phyloP scores from a whole-genome alignment of 1,284 basidiomycete species.

The Mixia osmundae region DNA sequence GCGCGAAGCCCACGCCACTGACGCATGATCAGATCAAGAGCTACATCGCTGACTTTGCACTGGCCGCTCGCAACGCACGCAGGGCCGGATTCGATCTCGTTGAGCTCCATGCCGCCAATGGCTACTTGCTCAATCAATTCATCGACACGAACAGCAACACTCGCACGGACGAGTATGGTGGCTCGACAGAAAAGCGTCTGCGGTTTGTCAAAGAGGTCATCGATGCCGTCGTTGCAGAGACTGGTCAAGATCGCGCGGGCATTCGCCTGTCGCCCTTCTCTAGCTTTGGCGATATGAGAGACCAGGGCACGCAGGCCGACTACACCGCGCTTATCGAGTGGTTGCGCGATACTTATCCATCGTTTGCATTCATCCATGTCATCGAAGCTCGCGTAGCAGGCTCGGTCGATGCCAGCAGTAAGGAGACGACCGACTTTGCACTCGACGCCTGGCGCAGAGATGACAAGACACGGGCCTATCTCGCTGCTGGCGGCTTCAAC shows the following conservation, averaged over 20 bases:
- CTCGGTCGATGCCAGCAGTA: constrained; percentile 6
- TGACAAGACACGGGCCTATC: constrained; percentile 20
- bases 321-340: constrained; percentile 14
- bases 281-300: constrained; percentile 11
- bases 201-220: constrained; percentile 32
- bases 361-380: constrained; percentile 35
- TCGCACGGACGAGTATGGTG: constrained; percentile 37
- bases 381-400: constrained; percentile 8
- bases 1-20: constrained; percentile 14
- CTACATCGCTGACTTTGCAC: constrained; percentile 28
- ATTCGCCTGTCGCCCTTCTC: constrained; percentile 23
- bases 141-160: constrained; percentile 31
- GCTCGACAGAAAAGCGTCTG: constrained; percentile 31
- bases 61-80: constrained; percentile 30
- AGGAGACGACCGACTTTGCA: constrained; percentile 9
- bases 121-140: constrained; percentile 36
- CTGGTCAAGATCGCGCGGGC: constrained; percentile 29
- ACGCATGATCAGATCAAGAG: constrained; percentile 18
- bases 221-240: constrained; percentile 28
- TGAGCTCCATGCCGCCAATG: constrained; percentile 32
- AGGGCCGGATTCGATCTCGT: constrained; percentile 42
- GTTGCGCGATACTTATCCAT: constrained; percentile 25
- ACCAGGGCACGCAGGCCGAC: constrained; percentile 12
- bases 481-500: constrained; percentile 30
- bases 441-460: no score